Conservation (phyloP, 306 rosid species). For the Cercis canadensis region DNA sequence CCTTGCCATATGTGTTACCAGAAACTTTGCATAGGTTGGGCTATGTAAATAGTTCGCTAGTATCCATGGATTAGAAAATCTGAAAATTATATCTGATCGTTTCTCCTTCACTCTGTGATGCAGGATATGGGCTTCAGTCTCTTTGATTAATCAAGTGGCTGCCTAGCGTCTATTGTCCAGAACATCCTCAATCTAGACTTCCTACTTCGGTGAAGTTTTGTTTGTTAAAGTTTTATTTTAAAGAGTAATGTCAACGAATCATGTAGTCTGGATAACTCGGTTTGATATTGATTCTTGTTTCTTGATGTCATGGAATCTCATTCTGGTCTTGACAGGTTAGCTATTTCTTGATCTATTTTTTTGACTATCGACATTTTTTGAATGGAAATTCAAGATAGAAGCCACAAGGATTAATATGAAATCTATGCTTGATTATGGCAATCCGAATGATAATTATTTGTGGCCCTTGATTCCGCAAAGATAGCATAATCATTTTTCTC, state of each 20-base stretch:
- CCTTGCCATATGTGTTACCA: neutral
- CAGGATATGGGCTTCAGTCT: slow-evolving; percentile 93
- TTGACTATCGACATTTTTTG: neutral
- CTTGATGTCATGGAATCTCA: slow-evolving; percentile 27
- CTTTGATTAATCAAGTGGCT: slow-evolving; percentile 58
- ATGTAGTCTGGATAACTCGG: slow-evolving; percentile 14
- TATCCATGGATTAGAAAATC: neutral
- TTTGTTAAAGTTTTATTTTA: neutral
- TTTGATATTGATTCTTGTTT: slow-evolving; percentile 26
- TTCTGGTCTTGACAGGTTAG: neutral
- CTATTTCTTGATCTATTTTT: neutral
- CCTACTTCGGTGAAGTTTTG: slow-evolving; percentile 37
- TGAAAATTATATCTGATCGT: slow-evolving; percentile 24
- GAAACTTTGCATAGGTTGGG: neutral
- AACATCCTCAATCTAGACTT: slow-evolving; percentile 19
- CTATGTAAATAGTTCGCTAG: neutral
- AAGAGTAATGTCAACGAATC: slow-evolving; percentile 3
- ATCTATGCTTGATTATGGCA: neutral
- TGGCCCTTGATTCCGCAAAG: too few species aligned
- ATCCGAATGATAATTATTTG: too few species aligned
- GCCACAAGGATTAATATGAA: neutral
- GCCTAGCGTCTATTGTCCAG: neutral
- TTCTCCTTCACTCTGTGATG: slow-evolving; percentile 32
- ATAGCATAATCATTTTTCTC: too few species aligned
- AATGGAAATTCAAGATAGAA: neutral